A percentile compares a stretch with the other conserved stretches of the same genome.
phyloP scores from a whole-genome alignment of 805 yeast species.

The Candida alai region DNA sequence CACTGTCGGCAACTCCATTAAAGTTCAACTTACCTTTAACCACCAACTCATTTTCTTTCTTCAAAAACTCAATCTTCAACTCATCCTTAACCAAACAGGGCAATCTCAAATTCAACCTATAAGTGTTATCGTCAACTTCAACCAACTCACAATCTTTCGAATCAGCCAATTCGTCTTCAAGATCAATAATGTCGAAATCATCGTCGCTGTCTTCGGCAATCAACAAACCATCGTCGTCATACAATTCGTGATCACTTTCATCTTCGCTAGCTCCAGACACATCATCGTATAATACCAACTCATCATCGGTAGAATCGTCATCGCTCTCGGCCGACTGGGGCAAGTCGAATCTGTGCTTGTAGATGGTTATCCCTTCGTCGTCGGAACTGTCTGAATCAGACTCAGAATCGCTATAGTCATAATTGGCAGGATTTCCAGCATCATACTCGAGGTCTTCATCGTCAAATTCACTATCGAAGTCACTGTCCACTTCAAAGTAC shows the following conservation, averaged over 20 bases:
- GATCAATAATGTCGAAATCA: slow-evolving; percentile 36
- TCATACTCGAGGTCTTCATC: slow-evolving; percentile 14
- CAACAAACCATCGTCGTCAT: slow-evolving; percentile 18
- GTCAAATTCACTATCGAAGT: slow-evolving; percentile 22
- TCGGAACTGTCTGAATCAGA: slow-evolving; percentile 27
- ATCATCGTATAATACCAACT: slow-evolving; percentile 19
- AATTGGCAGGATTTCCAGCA: slow-evolving; percentile 19
- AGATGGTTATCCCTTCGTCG: slow-evolving; percentile 41
- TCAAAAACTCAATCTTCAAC: slow-evolving; percentile 36
- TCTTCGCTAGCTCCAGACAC: slow-evolving; percentile 19
- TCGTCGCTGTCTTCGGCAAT: slow-evolving; percentile 30
- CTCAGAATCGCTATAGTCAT: slow-evolving; percentile 19
- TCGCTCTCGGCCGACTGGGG: slow-evolving; percentile 37
- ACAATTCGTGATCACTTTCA: slow-evolving; percentile 7
- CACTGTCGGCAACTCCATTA: slow-evolving; percentile 19
- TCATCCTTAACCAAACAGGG: slow-evolving; percentile 40
- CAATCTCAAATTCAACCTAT: slow-evolving; percentile 38
- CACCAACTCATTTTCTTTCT: slow-evolving; percentile 38
- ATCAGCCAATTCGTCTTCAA: slow-evolving; percentile 38
- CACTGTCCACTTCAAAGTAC: slow-evolving; percentile 29
- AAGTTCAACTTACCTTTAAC: slow-evolving; percentile 38
- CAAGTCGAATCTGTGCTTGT: slow-evolving; percentile 37
- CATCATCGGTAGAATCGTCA: slow-evolving; percentile 25
- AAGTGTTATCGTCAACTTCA: slow-evolving; percentile 34
- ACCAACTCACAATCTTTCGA: slow-evolving; percentile 42